phyloP scores from a whole-genome alignment of 352 stramenopile genomes.

The Globisporangium solare region DNA sequence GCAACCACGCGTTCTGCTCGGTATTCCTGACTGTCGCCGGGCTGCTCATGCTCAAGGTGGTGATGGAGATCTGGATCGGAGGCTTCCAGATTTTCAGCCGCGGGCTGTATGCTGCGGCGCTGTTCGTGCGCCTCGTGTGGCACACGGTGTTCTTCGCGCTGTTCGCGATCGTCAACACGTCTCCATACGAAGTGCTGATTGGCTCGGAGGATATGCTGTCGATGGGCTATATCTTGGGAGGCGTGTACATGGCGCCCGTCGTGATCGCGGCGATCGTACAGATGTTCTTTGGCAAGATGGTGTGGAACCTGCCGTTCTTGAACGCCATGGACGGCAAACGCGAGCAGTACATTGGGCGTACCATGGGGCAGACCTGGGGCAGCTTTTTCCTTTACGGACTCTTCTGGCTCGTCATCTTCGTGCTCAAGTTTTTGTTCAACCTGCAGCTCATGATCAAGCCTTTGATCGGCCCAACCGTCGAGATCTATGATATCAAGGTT shows the following conservation, averaged over 20 bases:
- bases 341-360: conserved; percentile 78
- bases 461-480: conserved; percentile 94
- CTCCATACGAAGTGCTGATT: conserved; percentile 60
- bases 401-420: conserved; percentile 81
- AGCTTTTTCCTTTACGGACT: conserved; percentile 58
- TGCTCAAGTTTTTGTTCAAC: conserved; percentile 97
- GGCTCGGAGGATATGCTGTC: conserved; percentile 58
- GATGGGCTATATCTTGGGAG: conserved; percentile 46
- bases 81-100: conserved; percentile 66
- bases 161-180: conserved; percentile 61
- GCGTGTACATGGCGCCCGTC: conserved; percentile 59
- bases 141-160: conserved; percentile 78
- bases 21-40: conserved; percentile 66
- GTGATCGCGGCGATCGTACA: conserved; percentile 54
- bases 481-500: conserved; percentile 88
- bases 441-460: conserved; percentile 97
- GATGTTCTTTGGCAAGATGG: conserved; percentile 53
- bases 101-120: conserved; percentile 44
- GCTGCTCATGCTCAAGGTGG: conserved; percentile 57
- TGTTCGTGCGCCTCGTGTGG: conserved; percentile 76
- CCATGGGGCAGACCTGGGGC: conserved; percentile 72
- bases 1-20: conserved; percentile 72
- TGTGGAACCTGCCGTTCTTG: conserved; percentile 54
- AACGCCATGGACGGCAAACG: conserved; percentile 62
- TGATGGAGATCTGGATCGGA: conserved; percentile 83